Conservation (phyloP, 768 basidiomycete species). For the Hemileccinum rubropunctum region DNA sequence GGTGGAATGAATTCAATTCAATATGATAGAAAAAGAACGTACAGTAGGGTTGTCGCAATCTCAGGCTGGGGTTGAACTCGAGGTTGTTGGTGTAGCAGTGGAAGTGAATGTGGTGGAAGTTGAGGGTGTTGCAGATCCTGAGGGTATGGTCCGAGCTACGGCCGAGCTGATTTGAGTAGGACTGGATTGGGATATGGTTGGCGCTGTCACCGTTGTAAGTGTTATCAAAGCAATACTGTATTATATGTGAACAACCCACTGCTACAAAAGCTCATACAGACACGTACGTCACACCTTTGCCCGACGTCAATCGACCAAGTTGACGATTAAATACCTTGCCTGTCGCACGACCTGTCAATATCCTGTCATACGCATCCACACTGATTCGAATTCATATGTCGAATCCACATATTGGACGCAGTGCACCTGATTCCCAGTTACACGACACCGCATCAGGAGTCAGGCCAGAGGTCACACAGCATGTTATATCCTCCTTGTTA, state of each 20-base stretch:
- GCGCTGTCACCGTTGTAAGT: no score
- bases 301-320: constrained; percentile 34
- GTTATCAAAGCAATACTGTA: no score
- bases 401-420: constrained; percentile 62
- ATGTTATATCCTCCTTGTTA: constrained; percentile 35
- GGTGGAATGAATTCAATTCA: not conserved
- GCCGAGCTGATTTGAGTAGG: not conserved
- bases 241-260: no score
- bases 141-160: not conserved
- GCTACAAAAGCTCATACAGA: no score
- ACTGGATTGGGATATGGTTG: constrained; percentile 1
- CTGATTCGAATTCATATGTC: constrained; percentile 54
- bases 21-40: not conserved
- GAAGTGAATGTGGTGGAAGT: not conserved
- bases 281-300: not conserved
- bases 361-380: constrained; percentile 58
- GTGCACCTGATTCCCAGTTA: constrained; percentile 34
- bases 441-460: not conserved
- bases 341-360: constrained; percentile 52
- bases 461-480: constrained; percentile 19
- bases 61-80: constrained; percentile 11
- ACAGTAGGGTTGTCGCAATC: constrained; percentile 17
- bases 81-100: not conserved
- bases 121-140: not conserved
- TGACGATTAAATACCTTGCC: constrained; percentile 72